These are phyloP conservation scores for Xylariaceae sp. DNA, from an alignment of 2,329 filamentous ascomycete species.

Conservation along the genomic window DNA sequence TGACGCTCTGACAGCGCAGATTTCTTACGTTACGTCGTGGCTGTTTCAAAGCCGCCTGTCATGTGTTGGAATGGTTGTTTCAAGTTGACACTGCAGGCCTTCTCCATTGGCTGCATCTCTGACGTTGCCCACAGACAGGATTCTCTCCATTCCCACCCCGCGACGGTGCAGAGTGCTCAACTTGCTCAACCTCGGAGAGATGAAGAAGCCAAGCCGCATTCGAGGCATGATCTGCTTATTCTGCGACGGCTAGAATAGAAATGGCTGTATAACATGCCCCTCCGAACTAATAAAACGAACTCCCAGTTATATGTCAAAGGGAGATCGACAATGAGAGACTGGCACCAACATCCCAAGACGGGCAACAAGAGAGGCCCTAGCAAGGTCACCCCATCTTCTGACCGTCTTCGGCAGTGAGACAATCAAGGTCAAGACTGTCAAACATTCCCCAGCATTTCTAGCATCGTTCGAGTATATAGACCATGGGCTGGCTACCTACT, in stretches of 20 bases:
- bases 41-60: constrained; percentile 27
- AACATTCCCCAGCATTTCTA: constrained; percentile 1
- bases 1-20: constrained; percentile 14
- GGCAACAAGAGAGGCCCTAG: not conserved
- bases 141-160: constrained; percentile 24
- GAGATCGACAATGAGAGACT: constrained; percentile 18
- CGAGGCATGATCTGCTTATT: constrained; percentile 22
- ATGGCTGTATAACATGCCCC: not conserved
- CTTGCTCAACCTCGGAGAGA: constrained; percentile 2
- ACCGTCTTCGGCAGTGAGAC: constrained; percentile 18
- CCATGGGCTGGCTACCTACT: too few species aligned
- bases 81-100: constrained; percentile 21
- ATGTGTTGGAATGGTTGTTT: constrained; percentile 30
- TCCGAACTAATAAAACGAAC: not conserved
- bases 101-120: constrained; percentile 20
- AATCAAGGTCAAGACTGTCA: constrained; percentile 3
- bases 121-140: constrained; percentile 15
- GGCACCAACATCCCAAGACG: constrained; percentile 10
- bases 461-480: not conserved
- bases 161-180: constrained; percentile 9
- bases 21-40: constrained; percentile 26
- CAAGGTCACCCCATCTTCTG: constrained; percentile 3
- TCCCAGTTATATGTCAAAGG: not conserved
- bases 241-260: constrained; percentile 13
- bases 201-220: constrained; percentile 14